phyloP scores from a whole-genome alignment of 805 yeast species.

The Tetrapisispora phaffii region DNA sequence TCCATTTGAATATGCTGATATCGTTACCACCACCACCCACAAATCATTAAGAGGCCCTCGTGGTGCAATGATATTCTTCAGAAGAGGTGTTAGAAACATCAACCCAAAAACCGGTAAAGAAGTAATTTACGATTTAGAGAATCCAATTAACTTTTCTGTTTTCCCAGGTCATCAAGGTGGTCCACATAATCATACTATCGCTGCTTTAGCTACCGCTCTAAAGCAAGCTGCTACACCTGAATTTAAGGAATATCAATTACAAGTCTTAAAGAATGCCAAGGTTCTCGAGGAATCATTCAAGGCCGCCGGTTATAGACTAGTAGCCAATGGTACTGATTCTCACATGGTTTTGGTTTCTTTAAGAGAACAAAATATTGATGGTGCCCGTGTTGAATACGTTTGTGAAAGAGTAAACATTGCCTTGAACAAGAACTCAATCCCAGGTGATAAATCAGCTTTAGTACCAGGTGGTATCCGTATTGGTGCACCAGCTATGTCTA shows the following conservation, averaged over 20 bases:
- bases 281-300: constrained; percentile 68
- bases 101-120: constrained; percentile 89
- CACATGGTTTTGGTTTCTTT: constrained; percentile 89
- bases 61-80: constrained; percentile 98
- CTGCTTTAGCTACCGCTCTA: constrained; percentile 95
- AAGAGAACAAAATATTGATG: constrained; percentile 84
- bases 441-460: constrained; percentile 93
- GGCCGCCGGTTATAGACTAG: constrained; percentile 66
- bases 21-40: constrained; percentile 97
- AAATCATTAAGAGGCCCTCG: constrained; percentile 98
- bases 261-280: constrained; percentile 82
- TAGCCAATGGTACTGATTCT: constrained; percentile 92
- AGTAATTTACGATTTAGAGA: constrained; percentile 81
- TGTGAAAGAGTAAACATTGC: constrained; percentile 94
- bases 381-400: constrained; percentile 93
- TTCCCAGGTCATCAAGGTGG: constrained; percentile 99
- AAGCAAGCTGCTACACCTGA: constrained; percentile 89
- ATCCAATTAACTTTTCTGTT: constrained; percentile 92
- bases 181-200: constrained; percentile 97
- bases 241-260: constrained; percentile 79
- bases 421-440: constrained; percentile 92
- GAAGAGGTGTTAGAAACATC: constrained; percentile 85
- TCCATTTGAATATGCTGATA: constrained; percentile 94
- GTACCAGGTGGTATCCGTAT: constrained; percentile 97
- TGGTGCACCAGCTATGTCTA: constrained; percentile 98